Percentiles rank a stretch among this genome's conserved stretches.
phyloP scores from a whole-genome alignment of 1,284 basidiomycete genomes.

The Cutaneotrichosporon dermatis region DNA sequence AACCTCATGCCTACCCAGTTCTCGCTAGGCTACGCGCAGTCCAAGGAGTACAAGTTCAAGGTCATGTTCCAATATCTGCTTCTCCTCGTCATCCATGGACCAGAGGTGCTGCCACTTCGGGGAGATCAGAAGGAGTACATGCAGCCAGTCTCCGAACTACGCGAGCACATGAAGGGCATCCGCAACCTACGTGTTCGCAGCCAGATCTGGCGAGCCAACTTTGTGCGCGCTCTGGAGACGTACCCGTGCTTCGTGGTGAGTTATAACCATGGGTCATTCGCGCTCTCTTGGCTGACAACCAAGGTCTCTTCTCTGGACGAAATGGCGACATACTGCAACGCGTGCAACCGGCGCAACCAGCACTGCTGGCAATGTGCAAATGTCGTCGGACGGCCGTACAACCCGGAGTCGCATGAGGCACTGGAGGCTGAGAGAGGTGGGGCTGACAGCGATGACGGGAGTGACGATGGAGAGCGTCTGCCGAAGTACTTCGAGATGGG shows the following conservation, averaged over 20 bases:
- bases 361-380: not conserved
- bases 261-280: not conserved
- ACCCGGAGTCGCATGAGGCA: not conserved
- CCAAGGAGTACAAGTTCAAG: constrained; percentile 44
- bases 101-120: constrained; percentile 23
- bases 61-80: constrained; percentile 80
- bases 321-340: constrained; percentile 6
- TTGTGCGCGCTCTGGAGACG: constrained; percentile 60
- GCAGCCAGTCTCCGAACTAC: constrained; percentile 6
- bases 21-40: constrained; percentile 67
- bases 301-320: not conserved
- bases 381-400: constrained; percentile 1
- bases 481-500: constrained; percentile 2
- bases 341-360: constrained; percentile 10
- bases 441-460: too few species aligned
- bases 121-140: constrained; percentile 29
- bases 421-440: not conserved
- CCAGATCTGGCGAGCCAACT: constrained; percentile 68
- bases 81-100: constrained; percentile 61
- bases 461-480: not conserved
- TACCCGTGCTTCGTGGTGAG: constrained; percentile 61
- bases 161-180: not conserved
- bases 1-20: constrained; percentile 65
- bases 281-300: not conserved
- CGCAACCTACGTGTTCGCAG: constrained; percentile 57